Conservation (phyloP, 202 grass and related monocot genomes). For the Digitaria exilis region DNA sequence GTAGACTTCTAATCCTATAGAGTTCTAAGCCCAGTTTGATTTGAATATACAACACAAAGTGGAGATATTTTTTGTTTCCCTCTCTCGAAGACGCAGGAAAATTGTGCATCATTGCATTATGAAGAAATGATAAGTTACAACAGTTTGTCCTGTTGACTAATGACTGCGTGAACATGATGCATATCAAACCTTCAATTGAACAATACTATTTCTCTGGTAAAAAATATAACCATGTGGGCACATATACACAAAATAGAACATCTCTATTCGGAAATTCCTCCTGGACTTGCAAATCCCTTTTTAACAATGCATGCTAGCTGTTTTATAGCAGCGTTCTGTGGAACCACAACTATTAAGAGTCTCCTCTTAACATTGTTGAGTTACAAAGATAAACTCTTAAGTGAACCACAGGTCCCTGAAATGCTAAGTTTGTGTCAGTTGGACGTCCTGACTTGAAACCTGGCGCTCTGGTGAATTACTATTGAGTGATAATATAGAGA, state of each 20-base stretch:
- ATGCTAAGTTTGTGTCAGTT: neutral
- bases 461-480: neutral
- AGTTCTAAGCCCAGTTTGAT: no score
- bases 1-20: no score
- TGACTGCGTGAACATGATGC: neutral
- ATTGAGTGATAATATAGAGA: neutral
- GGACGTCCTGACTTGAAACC: neutral
- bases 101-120: no score
- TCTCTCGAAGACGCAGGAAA: no score
- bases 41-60: no score
- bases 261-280: neutral
- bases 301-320: no score
- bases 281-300: neutral
- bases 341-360: neutral
- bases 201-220: neutral
- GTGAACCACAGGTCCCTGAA: neutral
- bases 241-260: neutral
- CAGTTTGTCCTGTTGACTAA: no score
- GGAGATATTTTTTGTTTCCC: no score
- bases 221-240: neutral
- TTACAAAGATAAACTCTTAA: neutral
- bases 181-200: neutral
- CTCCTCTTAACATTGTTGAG: neutral
- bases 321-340: neutral
- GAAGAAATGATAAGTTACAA: no score